Base-by-base conservation (phyloP, 2,329 filamentous ascomycete genomes). In the Aspergillus persii region DNA sequence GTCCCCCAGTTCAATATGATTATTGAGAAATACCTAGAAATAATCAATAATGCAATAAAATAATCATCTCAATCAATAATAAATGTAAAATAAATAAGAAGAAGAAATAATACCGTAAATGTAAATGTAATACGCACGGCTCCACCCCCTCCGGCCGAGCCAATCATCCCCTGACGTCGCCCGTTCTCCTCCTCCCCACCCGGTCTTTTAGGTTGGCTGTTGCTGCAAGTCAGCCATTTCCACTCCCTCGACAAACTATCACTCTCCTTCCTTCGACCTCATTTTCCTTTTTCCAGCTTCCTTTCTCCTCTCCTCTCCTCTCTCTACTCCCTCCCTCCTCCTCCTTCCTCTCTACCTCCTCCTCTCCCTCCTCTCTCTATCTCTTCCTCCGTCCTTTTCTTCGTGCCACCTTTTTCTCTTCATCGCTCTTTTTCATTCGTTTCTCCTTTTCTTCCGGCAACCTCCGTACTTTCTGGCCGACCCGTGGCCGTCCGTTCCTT, bases 401-500 rank as follows among this genome's bases (percentile, higher is more conserved):
- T 62, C 61, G 54, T 53, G 53, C 61, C 62, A 50, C 48, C 53
- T 59, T 55, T 50, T 59, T 46, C 44, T 52, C 50, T 49, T 50
- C 55, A 50, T 56, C 57, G 55, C 54, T 53, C 56, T 56, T 36
- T 57, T 60, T 54, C 31, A 23, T 26, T 59, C 49, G 49, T 61
- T 60, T 57, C 26, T 58, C 57, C 55, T 48, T 53, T 59, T 49
- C 53, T 33, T 53, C 54, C 53, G 53, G 59, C 44, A 60, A 55
- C 61, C 56, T 57, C 47, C 50, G 58, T 47, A 50, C 52, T 61
- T 54, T 50, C 41, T 67, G 70, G 70, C 66, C 70, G 65, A 54
- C 58, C 70, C 63, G 70, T 74, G 72, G 72, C 71, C 73, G 73
- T 75, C 73, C 73, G 71, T 68, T 75, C 73, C 68, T 75, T 75